Percentiles rank a stretch among this genome's conserved stretches.
Evolutionary conservation across 176 grass and related monocot species (phyloP).

Genomic region (Urochloa ruziziensis): DNA sequence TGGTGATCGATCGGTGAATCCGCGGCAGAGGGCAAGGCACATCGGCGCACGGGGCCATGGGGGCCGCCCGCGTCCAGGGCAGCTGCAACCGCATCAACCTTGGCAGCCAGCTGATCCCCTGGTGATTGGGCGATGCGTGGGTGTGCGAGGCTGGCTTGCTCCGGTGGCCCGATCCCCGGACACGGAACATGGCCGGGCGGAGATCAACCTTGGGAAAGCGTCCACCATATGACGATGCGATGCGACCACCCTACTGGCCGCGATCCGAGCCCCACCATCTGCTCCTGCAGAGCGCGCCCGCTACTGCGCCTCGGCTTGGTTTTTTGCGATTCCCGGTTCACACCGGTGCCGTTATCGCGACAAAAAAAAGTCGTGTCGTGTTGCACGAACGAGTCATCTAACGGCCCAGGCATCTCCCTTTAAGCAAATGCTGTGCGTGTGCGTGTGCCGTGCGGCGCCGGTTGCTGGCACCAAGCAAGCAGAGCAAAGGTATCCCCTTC

Average conservation of each 20-base stretch:
- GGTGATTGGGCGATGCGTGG: not conserved
- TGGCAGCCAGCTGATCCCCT: not conserved
- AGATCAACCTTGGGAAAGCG: not conserved
- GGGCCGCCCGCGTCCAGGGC: too few species aligned
- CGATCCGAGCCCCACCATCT: too few species aligned
- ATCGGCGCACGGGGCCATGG: not conserved
- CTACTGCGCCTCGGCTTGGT: too few species aligned
- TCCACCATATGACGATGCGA: not conserved
- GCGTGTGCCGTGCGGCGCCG: not conserved
- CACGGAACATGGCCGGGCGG: not conserved
- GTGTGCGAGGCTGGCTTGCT: constrained; percentile 7
- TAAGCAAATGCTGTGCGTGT: not conserved
- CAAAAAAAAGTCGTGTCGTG: not conserved
- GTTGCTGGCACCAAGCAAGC: not conserved
- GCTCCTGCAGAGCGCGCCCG: too few species aligned
- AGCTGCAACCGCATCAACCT: not conserved
- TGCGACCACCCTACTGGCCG: not conserved
- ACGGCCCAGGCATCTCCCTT: not conserved
- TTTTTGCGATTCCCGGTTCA: too few species aligned
- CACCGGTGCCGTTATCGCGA: not conserved
- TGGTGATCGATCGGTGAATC: too few species aligned
- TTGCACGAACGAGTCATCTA: not conserved
- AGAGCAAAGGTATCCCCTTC: not conserved
- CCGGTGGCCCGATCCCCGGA: not conserved
- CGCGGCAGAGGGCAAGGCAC: not conserved